Percentiles rank a stretch among this genome's conserved stretches.
Conservation (phyloP, 371 early-diverging fungal genomes). For the Rhizopus microsporus region DNA sequence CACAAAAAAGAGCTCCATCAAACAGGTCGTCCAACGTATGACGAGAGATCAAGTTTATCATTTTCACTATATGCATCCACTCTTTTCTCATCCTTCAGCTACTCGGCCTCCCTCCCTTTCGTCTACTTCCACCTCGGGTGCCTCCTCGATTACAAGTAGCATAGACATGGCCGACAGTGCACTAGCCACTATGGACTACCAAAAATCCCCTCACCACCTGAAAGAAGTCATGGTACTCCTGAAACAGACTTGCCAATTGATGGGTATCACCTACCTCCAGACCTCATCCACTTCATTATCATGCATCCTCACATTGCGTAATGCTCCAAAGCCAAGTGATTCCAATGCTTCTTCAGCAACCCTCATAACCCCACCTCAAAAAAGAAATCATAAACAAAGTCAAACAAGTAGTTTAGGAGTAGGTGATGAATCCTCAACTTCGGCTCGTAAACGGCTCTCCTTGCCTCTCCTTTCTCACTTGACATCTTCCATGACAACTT, state of each 20-base stretch:
- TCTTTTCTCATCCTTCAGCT: slow-evolving; percentile 4
- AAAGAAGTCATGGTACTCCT: slow-evolving; percentile 36
- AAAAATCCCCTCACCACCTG: slow-evolving; percentile 6
- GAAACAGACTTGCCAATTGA: slow-evolving; percentile 39
- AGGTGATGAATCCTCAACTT: slow-evolving; percentile 6
- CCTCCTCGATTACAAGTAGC: slow-evolving; percentile 18
- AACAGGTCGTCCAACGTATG: slow-evolving; percentile 36
- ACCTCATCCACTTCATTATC: slow-evolving; percentile 22
- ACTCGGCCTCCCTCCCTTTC: slow-evolving; percentile 34
- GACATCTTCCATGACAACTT: slow-evolving; percentile 48
- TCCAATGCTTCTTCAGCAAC: not conserved
- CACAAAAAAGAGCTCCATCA: slow-evolving; percentile 20
- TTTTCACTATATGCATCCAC: slow-evolving; percentile 20
- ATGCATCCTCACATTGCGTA: slow-evolving; percentile 42
- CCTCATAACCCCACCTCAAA: not conserved
- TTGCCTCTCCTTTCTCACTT: slow-evolving; percentile 37
- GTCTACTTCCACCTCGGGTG: slow-evolving; percentile 26
- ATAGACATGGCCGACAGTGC: slow-evolving; percentile 9
- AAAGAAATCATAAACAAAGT: slow-evolving; percentile 13
- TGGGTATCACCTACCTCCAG: slow-evolving; percentile 45
- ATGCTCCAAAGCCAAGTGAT: slow-evolving; percentile 18
- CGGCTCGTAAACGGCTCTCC: slow-evolving; percentile 28
- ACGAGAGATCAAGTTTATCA: slow-evolving; percentile 41
- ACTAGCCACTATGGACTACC: slow-evolving; percentile 7
- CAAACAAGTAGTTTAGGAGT: slow-evolving; percentile 19